These are phyloP conservation scores for Phyllosticta ampelicida DNA, from an alignment of 2,329 filamentous ascomycete species.

Conservation along the genomic window DNA sequence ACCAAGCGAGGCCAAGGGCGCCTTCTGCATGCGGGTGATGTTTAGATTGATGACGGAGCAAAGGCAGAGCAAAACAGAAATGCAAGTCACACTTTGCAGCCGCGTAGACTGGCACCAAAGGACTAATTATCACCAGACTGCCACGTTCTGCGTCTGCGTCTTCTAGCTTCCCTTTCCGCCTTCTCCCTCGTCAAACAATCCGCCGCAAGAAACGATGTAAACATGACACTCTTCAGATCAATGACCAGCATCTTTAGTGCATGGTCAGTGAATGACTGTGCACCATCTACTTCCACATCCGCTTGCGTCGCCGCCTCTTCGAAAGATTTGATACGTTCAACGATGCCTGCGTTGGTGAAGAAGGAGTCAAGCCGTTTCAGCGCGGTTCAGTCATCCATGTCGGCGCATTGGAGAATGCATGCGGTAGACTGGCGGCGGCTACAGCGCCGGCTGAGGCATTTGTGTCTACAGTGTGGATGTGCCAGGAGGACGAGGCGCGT, in stretches of 20 bases:
- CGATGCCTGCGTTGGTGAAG: slow-evolving; percentile 39
- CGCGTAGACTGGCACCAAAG: slow-evolving; percentile 28
- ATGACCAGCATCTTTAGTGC: slow-evolving; percentile 26
- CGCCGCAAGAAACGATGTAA: slow-evolving; percentile 21
- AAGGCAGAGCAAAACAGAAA: background rate
- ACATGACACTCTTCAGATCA: slow-evolving; percentile 21
- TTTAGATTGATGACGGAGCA: background rate
- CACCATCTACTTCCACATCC: slow-evolving; percentile 21
- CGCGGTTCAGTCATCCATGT: slow-evolving; percentile 28
- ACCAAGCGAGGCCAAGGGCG: slow-evolving; percentile 30
- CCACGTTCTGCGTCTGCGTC: slow-evolving; percentile 16
- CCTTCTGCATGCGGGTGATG: slow-evolving; percentile 15
- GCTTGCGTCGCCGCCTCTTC: slow-evolving; percentile 16
- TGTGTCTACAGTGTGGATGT: slow-evolving; percentile 32
- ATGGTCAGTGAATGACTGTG: slow-evolving; percentile 18
- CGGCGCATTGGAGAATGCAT: slow-evolving; percentile 30
- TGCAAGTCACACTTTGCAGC: slow-evolving; percentile 22
- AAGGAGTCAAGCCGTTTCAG: slow-evolving; percentile 36
- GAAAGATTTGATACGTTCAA: slow-evolving; percentile 31
- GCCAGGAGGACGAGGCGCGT: slow-evolving; percentile 24
- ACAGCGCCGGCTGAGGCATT: slow-evolving; percentile 26
- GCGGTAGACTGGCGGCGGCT: slow-evolving; percentile 17
- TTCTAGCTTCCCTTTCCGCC: slow-evolving; percentile 14
- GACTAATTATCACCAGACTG: slow-evolving; percentile 27
- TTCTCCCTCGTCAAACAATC: slow-evolving; percentile 21